Evolutionary conservation across 306 rosid genomes (phyloP).

Genomic region (Lathyrus oleraceus): DNA sequence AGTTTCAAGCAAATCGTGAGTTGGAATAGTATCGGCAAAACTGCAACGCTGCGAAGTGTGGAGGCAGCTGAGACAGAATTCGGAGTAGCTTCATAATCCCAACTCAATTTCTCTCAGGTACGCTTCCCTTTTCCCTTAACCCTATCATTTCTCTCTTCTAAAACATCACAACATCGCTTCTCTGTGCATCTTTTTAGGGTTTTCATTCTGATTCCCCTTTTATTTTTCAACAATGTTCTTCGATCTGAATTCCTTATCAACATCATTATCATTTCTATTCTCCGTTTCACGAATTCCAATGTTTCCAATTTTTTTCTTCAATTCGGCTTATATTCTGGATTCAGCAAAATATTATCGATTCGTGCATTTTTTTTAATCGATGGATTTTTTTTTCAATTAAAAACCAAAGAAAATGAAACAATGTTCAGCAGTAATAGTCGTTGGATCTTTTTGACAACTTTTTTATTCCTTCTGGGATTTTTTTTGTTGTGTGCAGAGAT

Average conservation of each 20-base stretch:
- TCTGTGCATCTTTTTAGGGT: conserved; percentile 41
- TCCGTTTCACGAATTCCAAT: background rate
- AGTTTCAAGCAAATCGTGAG: background rate
- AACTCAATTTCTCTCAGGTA: conserved; percentile 31
- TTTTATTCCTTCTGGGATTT: conserved; percentile 5
- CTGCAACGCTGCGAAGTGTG: background rate
- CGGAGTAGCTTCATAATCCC: background rate
- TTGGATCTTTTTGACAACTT: conserved; percentile 4
- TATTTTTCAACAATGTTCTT: background rate
- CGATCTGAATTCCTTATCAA: conserved; percentile 34
- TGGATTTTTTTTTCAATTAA: background rate
- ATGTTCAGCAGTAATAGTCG: background rate
- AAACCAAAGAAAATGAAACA: background rate
- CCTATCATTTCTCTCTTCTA: background rate
- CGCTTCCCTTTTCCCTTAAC: background rate
- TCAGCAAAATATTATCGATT: background rate
- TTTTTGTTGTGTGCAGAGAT: conserved; percentile 31
- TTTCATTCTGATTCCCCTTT: conserved; percentile 23
- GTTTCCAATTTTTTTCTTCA: background rate
- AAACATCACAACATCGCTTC: background rate
- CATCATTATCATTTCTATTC: background rate
- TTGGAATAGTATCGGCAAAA: background rate
- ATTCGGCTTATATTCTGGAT: conserved; percentile 13
- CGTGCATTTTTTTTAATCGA: background rate
- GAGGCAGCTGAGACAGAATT: background rate